Conservation (phyloP, 106 monocot species). For the Apostasia ramifera region DNA sequence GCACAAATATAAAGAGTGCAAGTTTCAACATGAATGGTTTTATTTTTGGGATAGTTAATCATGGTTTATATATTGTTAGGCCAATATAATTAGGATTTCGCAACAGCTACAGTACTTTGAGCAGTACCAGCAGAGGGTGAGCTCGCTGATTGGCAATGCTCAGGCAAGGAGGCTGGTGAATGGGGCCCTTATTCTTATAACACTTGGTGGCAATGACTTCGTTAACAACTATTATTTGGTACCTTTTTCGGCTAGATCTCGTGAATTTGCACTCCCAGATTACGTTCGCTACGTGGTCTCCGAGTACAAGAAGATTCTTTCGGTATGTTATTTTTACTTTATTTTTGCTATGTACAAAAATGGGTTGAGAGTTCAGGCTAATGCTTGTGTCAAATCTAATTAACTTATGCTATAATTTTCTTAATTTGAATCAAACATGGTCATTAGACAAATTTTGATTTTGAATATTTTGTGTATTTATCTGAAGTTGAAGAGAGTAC, state of each 20-base stretch:
- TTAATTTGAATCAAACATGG: too few relatives aligned
- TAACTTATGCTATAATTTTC: too few relatives aligned
- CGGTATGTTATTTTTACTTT: conserved; percentile 21
- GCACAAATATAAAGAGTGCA: too few relatives aligned
- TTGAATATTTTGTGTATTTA: too few relatives aligned
- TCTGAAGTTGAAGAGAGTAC: too few relatives aligned
- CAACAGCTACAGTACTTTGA: conserved; percentile 59
- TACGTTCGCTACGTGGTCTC: conserved; percentile 63
- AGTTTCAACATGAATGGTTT: too few relatives aligned
- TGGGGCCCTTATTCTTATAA: conserved; percentile 55
- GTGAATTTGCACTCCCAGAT: conserved; percentile 65
- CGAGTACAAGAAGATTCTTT: conserved; percentile 80
- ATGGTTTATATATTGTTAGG: conserved; percentile 9
- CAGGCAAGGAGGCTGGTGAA: conserved; percentile 33
- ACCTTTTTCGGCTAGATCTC: conserved; percentile 60
- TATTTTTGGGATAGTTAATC: too few relatives aligned
- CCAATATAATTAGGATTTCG: conserved; percentile 65
- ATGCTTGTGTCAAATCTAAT: too few relatives aligned
- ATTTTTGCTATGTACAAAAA: neutral
- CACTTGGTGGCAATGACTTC: conserved; percentile 91
- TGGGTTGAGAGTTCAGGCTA: too few relatives aligned
- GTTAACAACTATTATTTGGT: conserved; percentile 94
- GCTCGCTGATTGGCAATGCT: conserved; percentile 33
- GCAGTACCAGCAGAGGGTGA: conserved; percentile 78
- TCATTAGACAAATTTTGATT: too few relatives aligned